Evolutionary conservation across 768 basidiomycete genomes (phyloP).

Genomic region (Pleurotus citrinopileatus): DNA sequence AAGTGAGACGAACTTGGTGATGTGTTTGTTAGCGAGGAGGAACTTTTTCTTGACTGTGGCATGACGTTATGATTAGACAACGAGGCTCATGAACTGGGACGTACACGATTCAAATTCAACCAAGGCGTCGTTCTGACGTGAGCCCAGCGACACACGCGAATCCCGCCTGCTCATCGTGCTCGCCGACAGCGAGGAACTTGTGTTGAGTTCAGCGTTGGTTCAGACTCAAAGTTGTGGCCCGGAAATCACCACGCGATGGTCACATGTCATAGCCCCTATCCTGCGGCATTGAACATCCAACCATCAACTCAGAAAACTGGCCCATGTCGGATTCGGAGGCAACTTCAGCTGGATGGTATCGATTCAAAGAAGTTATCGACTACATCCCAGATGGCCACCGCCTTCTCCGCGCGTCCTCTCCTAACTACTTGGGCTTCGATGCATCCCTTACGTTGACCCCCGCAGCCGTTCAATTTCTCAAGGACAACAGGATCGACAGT

Average conservation of each 20-base stretch:
- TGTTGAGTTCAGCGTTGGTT: no score
- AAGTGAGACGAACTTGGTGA: constrained; percentile 66
- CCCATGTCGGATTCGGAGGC: not conserved
- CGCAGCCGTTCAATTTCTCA: constrained; percentile 15
- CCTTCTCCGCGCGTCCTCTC: constrained; percentile 21
- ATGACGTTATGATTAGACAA: constrained; percentile 32
- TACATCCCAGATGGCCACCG: constrained; percentile 13
- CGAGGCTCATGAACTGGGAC: constrained; percentile 27
- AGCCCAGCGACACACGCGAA: constrained; percentile 60
- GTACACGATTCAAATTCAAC: constrained; percentile 84
- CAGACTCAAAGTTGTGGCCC: no score
- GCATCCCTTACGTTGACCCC: constrained; percentile 16
- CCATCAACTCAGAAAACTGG: no score
- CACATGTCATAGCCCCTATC: no score
- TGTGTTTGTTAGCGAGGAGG: constrained; percentile 86
- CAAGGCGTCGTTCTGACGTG: constrained; percentile 74
- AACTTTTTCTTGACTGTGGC: constrained; percentile 87
- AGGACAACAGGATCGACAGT: constrained; percentile 13
- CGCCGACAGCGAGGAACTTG: no score
- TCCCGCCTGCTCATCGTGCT: constrained; percentile 57
- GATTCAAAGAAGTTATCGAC: constrained; percentile 14
- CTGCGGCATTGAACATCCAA: no score
- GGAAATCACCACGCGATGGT: no score
- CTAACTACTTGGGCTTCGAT: constrained; percentile 17
- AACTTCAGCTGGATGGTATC: constrained; percentile 13